Base-by-base conservation (phyloP, 192 early-diverging fungal genomes). In the Jimgerdemannia lactiflua region DNA sequence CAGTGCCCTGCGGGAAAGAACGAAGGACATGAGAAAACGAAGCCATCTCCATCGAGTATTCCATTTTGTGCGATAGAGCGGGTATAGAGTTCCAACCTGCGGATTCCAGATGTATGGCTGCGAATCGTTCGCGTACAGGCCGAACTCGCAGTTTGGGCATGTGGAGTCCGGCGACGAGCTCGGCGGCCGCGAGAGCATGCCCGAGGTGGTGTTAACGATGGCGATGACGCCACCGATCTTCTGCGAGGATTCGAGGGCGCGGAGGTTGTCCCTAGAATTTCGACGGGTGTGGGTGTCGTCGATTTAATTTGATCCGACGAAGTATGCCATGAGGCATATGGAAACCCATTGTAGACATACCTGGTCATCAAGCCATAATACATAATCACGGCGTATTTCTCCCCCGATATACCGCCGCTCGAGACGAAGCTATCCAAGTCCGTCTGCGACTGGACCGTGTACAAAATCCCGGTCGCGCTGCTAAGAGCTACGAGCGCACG, bases 111-210 rank as follows among this genome's bases (percentile, higher is more conserved):
- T 44, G 70, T 93, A 90, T 66, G 82, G 83, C 20, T 75, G 70
- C 3, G 82, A 20, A 20, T 83, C 66, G 63, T 87, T 85, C 18
- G 85, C 88, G 78, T 93, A 93, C 17, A 92, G 85, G 14, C 90
- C 91, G 81, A 85, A 93, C 66, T 89, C 81, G 68, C 87, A 92
- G 72, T 92, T 92, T 8, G 94, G 92, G 74, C 89, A 92, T 7
- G 79, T 80, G 3, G 80, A 69, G 72, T 93, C 92, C 0, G 89
- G 86, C 4, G 93, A 94, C 40, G 74, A 77, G 14, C 70, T 42
- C 3, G 64, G 11, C 19, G 89, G 87, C 71, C 65, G n/a, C 79
- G 82, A 54, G 77, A 74, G 43, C 14, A 2, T 6, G 14, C 49
- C 49, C 49, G 49, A 59, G 74, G 85, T 82, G 43, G 81, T 77